Conservation (phyloP, 345 rosid genomes). For the Eucalyptus leucophloia region DNA sequence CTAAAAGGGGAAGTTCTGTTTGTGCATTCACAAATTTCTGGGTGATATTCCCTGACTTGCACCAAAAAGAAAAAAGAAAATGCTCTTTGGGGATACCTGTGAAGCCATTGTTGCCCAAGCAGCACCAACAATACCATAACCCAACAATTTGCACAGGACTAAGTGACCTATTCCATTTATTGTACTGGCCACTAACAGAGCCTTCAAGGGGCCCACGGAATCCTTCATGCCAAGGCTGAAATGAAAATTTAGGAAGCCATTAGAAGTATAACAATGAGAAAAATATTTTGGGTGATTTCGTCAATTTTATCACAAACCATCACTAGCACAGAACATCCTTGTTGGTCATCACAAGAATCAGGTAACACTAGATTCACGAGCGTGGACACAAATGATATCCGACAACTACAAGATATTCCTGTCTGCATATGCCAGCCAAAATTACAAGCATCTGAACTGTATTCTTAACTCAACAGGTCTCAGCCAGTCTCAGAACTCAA, state of each 20-base stretch:
- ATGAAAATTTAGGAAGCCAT: background rate
- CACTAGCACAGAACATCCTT: background rate
- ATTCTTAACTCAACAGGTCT: background rate
- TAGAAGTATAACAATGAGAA: background rate
- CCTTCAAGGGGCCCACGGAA: constrained; percentile 88
- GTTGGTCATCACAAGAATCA: background rate
- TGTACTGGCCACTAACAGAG: constrained; percentile 69
- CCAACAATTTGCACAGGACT: constrained; percentile 64
- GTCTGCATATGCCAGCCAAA: background rate
- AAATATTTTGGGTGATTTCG: background rate
- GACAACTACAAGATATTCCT: background rate
- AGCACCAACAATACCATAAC: constrained; percentile 87
- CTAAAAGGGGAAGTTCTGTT: background rate
- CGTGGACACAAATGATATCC: background rate
- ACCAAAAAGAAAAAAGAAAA: background rate
- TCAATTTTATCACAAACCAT: background rate
- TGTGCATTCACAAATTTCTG: background rate
- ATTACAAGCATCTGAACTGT: background rate
- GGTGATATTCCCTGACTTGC: background rate
- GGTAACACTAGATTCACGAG: background rate
- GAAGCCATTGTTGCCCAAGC: constrained; percentile 92
- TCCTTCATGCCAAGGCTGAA: constrained; percentile 96
- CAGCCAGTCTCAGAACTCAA: background rate
- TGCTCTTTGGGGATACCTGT: constrained; percentile 30
- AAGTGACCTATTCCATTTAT: constrained; percentile 76